A percentile compares a stretch with the other conserved stretches of the same genome.
These are phyloP conservation scores for Berberis vulgaris DNA, from an alignment of 164 flowering plant genomes.

Conservation along the genomic window DNA sequence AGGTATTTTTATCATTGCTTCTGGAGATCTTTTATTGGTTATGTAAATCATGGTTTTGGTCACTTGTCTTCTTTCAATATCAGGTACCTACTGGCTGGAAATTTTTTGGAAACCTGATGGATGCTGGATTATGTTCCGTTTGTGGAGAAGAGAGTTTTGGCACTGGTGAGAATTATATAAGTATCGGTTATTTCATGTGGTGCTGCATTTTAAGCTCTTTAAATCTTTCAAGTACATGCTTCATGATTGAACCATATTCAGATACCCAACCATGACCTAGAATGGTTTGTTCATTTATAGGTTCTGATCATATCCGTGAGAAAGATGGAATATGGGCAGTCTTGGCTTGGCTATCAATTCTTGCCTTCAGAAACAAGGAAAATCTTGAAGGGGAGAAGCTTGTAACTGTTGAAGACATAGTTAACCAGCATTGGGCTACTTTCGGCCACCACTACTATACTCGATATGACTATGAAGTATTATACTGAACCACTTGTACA, in stretches of 20 bases:
- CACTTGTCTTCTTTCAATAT: conserved; percentile 8
- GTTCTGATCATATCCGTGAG: conserved; percentile 97
- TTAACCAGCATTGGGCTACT: conserved; percentile 80
- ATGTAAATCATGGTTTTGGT: conserved; percentile 1
- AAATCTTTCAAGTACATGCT: neutral
- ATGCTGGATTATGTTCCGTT: conserved; percentile 89
- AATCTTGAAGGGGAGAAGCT: conserved; percentile 69
- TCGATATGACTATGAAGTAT: conserved; percentile 95
- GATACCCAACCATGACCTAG: neutral
- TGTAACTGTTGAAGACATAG: conserved; percentile 91
- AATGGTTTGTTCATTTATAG: conserved; percentile 24
- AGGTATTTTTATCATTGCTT: conserved; percentile 36
- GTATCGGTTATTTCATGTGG: neutral
- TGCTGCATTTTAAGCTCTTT: neutral
- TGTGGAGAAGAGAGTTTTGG: conserved; percentile 99
- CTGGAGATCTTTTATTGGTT: conserved; percentile 1
- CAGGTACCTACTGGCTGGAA: conserved; percentile 99
- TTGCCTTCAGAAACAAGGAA: conserved; percentile 74
- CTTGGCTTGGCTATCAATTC: conserved; percentile 93
- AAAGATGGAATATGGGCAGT: conserved; percentile 99
- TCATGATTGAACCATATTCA: neutral
- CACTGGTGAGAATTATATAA: conserved; percentile 51
- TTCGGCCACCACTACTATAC: conserved; percentile 96
- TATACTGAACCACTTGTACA: neutral
- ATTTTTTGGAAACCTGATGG: conserved; percentile 98